These are phyloP conservation scores for Pythium catenulatum DNA, from an alignment of 352 stramenopile genomes.

Conservation along the genomic window DNA sequence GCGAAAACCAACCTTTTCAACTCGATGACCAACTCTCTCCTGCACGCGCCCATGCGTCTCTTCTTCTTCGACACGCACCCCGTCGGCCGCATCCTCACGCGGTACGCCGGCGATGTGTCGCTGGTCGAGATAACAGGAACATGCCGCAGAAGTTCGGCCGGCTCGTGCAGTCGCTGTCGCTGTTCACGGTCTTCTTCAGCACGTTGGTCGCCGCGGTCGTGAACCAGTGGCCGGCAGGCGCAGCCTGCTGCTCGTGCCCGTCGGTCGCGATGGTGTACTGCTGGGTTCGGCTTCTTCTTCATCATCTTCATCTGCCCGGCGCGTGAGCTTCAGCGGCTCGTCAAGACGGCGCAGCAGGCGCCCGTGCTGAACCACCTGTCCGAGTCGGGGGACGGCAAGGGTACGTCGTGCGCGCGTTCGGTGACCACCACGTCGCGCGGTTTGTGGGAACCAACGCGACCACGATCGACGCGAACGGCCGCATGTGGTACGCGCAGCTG, in stretches of 20 bases:
- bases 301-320: constrained; percentile 77
- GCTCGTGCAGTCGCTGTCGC: constrained; percentile 53
- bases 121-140: constrained; percentile 90
- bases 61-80: constrained; percentile 97
- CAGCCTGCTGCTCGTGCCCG: constrained; percentile 79
- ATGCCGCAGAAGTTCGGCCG: constrained; percentile 51
- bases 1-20: constrained; percentile 87
- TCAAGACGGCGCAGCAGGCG: constrained; percentile 71
- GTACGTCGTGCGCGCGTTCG: constrained; percentile 76
- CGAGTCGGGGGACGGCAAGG: constrained; percentile 75
- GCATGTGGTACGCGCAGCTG: constrained; percentile 37
- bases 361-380: constrained; percentile 78
- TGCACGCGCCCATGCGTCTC: constrained; percentile 93
- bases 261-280: constrained; percentile 91
- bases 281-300: constrained; percentile 53
- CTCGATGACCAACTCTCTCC: constrained; percentile 86
- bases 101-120: constrained; percentile 93
- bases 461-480: constrained; percentile 43
- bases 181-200: constrained; percentile 72
- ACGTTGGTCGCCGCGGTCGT: constrained; percentile 78
- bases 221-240: constrained; percentile 86
- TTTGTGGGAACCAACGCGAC: constrained; percentile 66
- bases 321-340: constrained; percentile 73
- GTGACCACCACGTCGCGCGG: constrained; percentile 61
- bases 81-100: constrained; percentile 92